Base-by-base conservation (phyloP, 2,329 filamentous ascomycete species). In the Thelonectria olida region DNA sequence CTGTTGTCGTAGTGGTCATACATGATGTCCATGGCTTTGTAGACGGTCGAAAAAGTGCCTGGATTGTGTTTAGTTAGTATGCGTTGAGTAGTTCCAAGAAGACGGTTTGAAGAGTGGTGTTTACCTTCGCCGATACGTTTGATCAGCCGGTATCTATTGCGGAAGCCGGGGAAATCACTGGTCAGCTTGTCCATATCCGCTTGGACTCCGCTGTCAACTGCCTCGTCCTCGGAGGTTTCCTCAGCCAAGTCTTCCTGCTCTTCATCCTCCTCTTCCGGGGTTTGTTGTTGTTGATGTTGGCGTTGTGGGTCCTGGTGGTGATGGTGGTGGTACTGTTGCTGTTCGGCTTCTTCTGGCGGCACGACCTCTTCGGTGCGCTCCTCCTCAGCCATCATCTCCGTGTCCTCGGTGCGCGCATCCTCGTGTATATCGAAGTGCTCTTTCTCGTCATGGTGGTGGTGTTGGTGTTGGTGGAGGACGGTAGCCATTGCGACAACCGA, bases 11-110 rank as follows among this genome's bases (percentile, higher is more conserved):
- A 96, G 61, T 85, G 82, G 66, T 96, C 87, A 75, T 97, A 97
- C 57, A 90, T 84, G 23, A 98, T 80, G 75, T 99, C 96, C 77
- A 98, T 93, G 19, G 96, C 96, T 78, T 99, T 99, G 84, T 99
- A 99, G 12, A 99, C 96, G 2, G 96, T 98, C 1, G 96, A 98
- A 75, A 99, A 99, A 1, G 96, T 99, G 59, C 96, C 93, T 97
- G 67, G 8, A 34, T n/a, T 25, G 27, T n/a, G 17, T 13, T 28
- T 41, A 48, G 41, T 71, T 36, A 65, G 58, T 38, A n/a, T n/a
- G n/a, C n/a, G n/a, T 17, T 54, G 12, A 19, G 17, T 20, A 45
- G 17, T 23, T 42, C 22, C 39, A 17, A 52, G 45, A 20, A n/a
- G 10, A 15, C 22, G 15, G 8, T 20, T 36, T 6, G 28, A 69